Conservation (phyloP, 1,284 basidiomycete genomes). For the Flammula alnicola region DNA sequence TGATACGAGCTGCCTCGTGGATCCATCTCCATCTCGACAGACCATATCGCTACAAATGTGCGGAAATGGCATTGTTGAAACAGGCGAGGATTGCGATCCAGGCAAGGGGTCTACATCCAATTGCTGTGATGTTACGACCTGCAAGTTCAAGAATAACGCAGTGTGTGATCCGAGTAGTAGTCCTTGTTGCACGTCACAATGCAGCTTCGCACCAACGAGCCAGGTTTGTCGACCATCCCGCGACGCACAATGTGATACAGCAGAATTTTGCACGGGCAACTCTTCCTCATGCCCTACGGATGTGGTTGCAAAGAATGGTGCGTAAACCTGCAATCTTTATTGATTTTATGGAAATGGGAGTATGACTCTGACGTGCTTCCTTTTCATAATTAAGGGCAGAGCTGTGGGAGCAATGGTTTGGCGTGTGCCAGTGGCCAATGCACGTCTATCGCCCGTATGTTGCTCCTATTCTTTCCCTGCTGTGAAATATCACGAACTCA, state of each 20-base stretch:
- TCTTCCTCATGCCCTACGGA: constrained; percentile 79
- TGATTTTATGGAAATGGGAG: constrained; percentile 8
- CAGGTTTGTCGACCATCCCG: constrained; percentile 76
- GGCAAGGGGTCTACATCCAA: constrained; percentile 64
- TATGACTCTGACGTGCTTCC: constrained; percentile 14
- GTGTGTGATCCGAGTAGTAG: constrained; percentile 84
- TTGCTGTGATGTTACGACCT: constrained; percentile 82
- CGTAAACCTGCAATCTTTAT: constrained; percentile 22
- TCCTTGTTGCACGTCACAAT: constrained; percentile 76
- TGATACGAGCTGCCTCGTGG: constrained; percentile 66
- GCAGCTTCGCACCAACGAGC: constrained; percentile 68
- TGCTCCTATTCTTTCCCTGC: constrained; percentile 12
- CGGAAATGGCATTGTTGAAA: constrained; percentile 80
- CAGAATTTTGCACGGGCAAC: constrained; percentile 83
- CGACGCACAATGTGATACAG: constrained; percentile 73
- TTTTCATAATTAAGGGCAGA: constrained; percentile 47
- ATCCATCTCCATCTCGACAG: constrained; percentile 49
- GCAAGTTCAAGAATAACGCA: constrained; percentile 75
- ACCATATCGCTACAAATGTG: constrained; percentile 74
- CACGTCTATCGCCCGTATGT: constrained; percentile 75
- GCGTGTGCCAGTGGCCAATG: constrained; percentile 84
- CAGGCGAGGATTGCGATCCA: constrained; percentile 89
- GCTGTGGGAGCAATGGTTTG: constrained; percentile 68
- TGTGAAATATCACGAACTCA: constrained; percentile 11
- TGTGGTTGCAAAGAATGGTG: constrained; percentile 68